Percentiles rank a stretch among this genome's conserved stretches.
phyloP scores from a whole-genome alignment of 2,329 filamentous ascomycete species.

The Fusarium armeniacum region DNA sequence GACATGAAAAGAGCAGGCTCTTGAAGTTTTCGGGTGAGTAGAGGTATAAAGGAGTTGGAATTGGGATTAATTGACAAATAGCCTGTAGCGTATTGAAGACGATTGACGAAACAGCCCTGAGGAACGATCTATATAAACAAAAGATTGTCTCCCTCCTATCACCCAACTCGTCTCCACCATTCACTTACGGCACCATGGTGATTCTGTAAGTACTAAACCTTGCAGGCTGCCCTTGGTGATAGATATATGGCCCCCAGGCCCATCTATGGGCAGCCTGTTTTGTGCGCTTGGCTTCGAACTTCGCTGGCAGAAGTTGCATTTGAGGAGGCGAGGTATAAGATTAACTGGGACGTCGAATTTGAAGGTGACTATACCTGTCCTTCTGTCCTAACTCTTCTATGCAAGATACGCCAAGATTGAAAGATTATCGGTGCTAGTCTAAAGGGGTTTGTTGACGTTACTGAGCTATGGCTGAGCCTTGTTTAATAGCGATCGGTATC shows the following conservation, averaged over 20 bases:
- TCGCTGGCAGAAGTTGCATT: background rate
- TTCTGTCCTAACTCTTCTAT: background rate
- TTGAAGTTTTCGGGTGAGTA: background rate
- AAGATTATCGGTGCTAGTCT: background rate
- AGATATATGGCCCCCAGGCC: background rate
- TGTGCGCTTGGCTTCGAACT: background rate
- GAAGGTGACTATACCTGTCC: too few relatives aligned
- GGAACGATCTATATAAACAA: background rate
- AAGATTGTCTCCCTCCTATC: background rate
- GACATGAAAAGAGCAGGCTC: background rate
- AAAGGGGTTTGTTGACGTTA: background rate
- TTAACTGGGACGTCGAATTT: background rate
- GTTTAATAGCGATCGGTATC: background rate
- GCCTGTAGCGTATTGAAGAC: background rate
- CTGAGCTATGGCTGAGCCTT: constrained; percentile 5
- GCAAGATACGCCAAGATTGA: background rate
- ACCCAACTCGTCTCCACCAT: background rate
- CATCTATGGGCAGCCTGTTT: background rate
- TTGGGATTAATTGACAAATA: background rate
- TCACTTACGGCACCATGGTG: background rate
- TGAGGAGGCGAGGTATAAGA: background rate
- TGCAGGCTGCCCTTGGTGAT: background rate
- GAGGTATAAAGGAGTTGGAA: background rate
- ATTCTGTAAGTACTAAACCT: constrained; percentile 3
- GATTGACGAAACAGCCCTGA: too few relatives aligned